Conservation (phyloP, 1,284 basidiomycete species). For the Paramarasmius palmivorus region DNA sequence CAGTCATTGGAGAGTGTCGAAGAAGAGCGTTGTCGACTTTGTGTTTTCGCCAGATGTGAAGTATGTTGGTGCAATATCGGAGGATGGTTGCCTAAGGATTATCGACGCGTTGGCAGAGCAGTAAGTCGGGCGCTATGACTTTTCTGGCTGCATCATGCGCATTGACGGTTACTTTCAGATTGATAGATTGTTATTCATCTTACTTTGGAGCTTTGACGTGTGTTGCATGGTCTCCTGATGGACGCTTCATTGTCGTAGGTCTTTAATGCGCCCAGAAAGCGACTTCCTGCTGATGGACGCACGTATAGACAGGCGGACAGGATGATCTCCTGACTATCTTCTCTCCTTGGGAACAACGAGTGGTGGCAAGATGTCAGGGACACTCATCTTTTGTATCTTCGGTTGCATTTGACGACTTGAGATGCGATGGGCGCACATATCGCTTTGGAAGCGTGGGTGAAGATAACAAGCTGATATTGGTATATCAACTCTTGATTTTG, state of each 20-base stretch:
- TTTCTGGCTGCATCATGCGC: constrained; percentile 7
- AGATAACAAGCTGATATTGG: constrained; percentile 89
- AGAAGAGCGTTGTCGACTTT: constrained; percentile 77
- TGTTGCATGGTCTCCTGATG: constrained; percentile 94
- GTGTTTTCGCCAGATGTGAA: constrained; percentile 90
- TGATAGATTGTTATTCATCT: constrained; percentile 87
- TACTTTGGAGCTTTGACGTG: constrained; percentile 92
- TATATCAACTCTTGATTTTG: constrained; percentile 33
- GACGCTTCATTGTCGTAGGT: constrained; percentile 83
- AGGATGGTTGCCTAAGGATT: constrained; percentile 86
- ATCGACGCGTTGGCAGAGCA: constrained; percentile 85
- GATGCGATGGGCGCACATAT: constrained; percentile 86
- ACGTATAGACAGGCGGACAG: constrained; percentile 55
- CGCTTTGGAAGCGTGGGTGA: constrained; percentile 92
- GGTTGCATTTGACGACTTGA: constrained; percentile 86
- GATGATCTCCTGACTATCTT: constrained; percentile 95
- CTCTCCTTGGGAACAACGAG: constrained; percentile 87
- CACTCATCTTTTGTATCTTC: constrained; percentile 93
- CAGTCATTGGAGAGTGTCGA: constrained; percentile 80
- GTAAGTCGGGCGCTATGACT: constrained; percentile 46
- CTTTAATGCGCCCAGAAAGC: neutral
- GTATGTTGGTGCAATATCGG: constrained; percentile 82
- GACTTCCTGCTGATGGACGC: constrained; percentile 4
- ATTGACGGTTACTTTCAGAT: constrained; percentile 39
- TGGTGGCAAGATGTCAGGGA: constrained; percentile 96